Evolutionary conservation across 2,329 filamentous ascomycete genomes (phyloP), one percentile per base, ranked within the genome.

Genomic region (Aaosphaeria pasadenensis): DNA sequence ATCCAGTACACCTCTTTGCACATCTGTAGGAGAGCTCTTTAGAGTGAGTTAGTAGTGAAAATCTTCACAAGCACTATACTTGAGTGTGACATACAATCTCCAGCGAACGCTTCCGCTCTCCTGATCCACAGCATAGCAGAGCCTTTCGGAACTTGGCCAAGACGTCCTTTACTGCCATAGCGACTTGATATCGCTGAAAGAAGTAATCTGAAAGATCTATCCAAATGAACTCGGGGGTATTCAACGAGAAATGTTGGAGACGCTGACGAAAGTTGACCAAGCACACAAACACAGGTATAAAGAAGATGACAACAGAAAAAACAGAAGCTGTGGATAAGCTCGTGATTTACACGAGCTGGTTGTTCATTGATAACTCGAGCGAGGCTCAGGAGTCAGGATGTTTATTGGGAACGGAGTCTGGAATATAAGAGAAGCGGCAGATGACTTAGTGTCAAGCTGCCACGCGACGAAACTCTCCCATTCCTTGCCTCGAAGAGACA

Each of bases 401-500:
- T 13, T n/a, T 24, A 24, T 7, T 40, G 39, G 4, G 39, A 13
- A 36, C 13, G 9, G 24, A 40, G 17, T 40, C 24, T 28, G 39
- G 24, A 11, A 40, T 55, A 54, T 58, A 53, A 52, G 46, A 43
- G 47, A 48, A 48, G 39, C 45, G 46, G 40, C 49, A 58, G 48
- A 49, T 51, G 56, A 52, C 41, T 11, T 35, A 43, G 50, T 36
- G 11, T 28, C 45, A 30, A 48, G 48, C 52, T 48, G 51, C 56
- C 55, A 59, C 53, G 51, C 49, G 56, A 51, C 43, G 49, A 45
- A 11, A n/a, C 13, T 36, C 29, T 43, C 35, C 5, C 53, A 66
- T 63, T 67, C 65, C 65, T 68, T 69, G 58, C 64, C 51, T 53
- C 40, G 38, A 45, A 47, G 44, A 51, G 48, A 61, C 53, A 62